A percentile compares a stretch with the other conserved stretches of the same genome.
Conservation (phyloP, 768 basidiomycete genomes). For the Rhodotorula graminis region DNA sequence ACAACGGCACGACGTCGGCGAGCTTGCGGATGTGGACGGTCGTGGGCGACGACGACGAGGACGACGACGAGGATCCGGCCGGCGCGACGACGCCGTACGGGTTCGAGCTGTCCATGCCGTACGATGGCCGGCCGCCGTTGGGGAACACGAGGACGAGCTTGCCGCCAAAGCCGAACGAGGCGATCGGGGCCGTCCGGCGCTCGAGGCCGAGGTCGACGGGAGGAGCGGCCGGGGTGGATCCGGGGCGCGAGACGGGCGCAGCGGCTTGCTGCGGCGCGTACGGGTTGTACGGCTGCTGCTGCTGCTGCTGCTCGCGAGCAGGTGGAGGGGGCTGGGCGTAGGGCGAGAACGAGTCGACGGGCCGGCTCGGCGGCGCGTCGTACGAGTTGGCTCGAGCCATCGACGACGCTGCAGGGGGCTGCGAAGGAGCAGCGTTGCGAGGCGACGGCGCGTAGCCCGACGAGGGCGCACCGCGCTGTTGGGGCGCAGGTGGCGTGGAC, state of each 20-base stretch:
- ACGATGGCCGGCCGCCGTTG: background rate
- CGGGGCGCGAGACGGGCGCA: background rate
- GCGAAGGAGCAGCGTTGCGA: background rate
- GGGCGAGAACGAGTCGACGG: constrained; percentile 16
- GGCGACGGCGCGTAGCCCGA: background rate
- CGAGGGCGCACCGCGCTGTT: background rate
- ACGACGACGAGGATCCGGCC: constrained; percentile 50
- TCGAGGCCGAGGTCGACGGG: constrained; percentile 35
- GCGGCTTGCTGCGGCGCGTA: background rate
- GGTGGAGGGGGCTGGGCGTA: constrained; percentile 8
- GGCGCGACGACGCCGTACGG: constrained; percentile 60
- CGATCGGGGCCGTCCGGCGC: constrained; percentile 54
- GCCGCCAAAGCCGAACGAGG: constrained; percentile 92
- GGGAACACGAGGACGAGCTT: constrained; percentile 82
- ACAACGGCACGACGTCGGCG: constrained; percentile 60
- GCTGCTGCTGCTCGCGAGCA: constrained; percentile 3
- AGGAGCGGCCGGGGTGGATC: background rate
- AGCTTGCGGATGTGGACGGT: constrained; percentile 63
- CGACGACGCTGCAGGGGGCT: background rate
- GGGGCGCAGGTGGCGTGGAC: constrained; percentile 5
- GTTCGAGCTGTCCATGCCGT: constrained; percentile 57
- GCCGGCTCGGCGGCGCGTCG: background rate
- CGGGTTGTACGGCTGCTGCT: constrained; percentile 20
- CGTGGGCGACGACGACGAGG: constrained; percentile 34
- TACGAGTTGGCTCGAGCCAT: constrained; percentile 14